These are phyloP conservation scores for Madurella mycetomatis DNA, from an alignment of 2,329 filamentous ascomycete genomes.

Conservation along the genomic window DNA sequence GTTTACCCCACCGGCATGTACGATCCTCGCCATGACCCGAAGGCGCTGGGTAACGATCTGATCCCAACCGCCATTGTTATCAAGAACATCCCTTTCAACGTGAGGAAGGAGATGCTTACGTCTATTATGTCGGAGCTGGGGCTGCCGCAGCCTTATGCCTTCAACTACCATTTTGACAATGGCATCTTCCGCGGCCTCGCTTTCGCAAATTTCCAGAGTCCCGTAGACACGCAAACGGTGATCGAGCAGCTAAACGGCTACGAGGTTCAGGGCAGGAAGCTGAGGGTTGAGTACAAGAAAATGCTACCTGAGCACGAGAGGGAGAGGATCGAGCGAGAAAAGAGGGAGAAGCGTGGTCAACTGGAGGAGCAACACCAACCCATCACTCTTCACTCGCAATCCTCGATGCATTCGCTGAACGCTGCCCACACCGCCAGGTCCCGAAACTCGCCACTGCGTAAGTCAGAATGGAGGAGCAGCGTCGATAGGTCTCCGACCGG, in stretches of 20 bases:
- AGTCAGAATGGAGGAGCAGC: conserved; percentile 25
- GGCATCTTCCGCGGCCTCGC: conserved; percentile 93
- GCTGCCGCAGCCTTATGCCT: conserved; percentile 91
- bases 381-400: conserved; percentile 73
- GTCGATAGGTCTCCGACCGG: background rate
- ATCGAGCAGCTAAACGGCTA: conserved; percentile 95
- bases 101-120: conserved; percentile 93
- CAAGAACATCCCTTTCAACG: conserved; percentile 98
- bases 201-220: conserved; percentile 96
- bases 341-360: conserved; percentile 91
- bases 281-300: conserved; percentile 98
- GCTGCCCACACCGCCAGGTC: conserved; percentile 47
- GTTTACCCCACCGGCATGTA: conserved; percentile 24
- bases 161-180: conserved; percentile 99
- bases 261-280: conserved; percentile 88
- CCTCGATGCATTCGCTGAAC: conserved; percentile 77
- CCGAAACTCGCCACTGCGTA: conserved; percentile 45
- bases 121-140: conserved; percentile 92
- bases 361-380: conserved; percentile 92
- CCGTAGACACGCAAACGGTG: conserved; percentile 87
- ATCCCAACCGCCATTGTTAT: conserved; percentile 98
- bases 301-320: conserved; percentile 94
- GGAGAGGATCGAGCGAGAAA: conserved; percentile 94
- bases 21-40: conserved; percentile 26
- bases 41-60: conserved; percentile 65